Conservation (phyloP, 2,329 filamentous ascomycete genomes). For the Botryotinia globosa region DNA sequence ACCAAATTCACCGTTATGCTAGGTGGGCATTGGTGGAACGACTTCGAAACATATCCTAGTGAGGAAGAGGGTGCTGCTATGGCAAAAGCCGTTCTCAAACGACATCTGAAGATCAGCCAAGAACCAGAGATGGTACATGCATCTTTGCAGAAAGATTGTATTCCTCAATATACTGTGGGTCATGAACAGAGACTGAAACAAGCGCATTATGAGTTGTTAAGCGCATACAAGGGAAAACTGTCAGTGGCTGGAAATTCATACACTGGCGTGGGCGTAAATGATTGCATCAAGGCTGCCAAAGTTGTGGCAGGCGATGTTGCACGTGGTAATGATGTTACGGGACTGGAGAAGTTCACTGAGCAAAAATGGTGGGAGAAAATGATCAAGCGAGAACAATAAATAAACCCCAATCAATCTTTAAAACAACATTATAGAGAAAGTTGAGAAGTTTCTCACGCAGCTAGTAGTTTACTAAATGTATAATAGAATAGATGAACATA, state of each 20-base stretch:
- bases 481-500: not conserved
- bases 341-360: slow-evolving; percentile 37
- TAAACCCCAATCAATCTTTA: not conserved
- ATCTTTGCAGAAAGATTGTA: slow-evolving; percentile 66
- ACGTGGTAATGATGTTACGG: slow-evolving; percentile 39
- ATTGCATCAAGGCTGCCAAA: slow-evolving; percentile 56
- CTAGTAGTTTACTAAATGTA: not conserved
- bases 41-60: slow-evolving; percentile 56
- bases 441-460: not conserved
- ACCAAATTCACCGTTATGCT: slow-evolving; percentile 94
- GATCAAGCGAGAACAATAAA: not conserved
- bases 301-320: slow-evolving; percentile 48
- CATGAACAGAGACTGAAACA: slow-evolving; percentile 48
- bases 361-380: slow-evolving; percentile 3
- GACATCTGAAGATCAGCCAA: slow-evolving; percentile 69
- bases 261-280: slow-evolving; percentile 46
- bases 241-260: slow-evolving; percentile 51
- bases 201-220: slow-evolving; percentile 35
- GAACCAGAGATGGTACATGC: slow-evolving; percentile 60
- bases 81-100: slow-evolving; percentile 65
- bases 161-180: slow-evolving; percentile 85
- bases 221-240: slow-evolving; percentile 37
- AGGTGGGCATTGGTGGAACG: slow-evolving; percentile 88
- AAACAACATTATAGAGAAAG: not conserved
- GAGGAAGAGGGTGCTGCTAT: slow-evolving; percentile 65